Base-by-base conservation (phyloP, 2,329 filamentous ascomycete genomes). In the Diaporthe amygdali region DNA sequence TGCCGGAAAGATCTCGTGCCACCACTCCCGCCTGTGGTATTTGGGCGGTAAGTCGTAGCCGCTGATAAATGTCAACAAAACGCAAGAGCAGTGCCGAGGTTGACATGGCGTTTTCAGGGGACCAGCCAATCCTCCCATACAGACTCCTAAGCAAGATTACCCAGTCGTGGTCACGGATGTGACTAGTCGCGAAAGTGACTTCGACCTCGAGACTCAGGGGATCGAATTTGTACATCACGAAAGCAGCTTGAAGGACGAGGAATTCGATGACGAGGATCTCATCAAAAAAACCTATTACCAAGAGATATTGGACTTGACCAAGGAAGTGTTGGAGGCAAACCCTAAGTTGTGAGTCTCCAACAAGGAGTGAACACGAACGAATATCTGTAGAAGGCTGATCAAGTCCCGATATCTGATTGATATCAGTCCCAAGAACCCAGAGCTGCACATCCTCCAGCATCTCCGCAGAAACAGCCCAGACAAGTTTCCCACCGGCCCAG, bases 121-220 rank as follows among this genome's bases (percentile, higher is more conserved):
- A 27, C 55, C 55, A 46, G 39, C 55, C 9, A 61, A 61, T 10
- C 55, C 55, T 46, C 55, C 55, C 5, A 32, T 61, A 30, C 37
- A 61, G 54, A 69, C 66, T 5, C 66, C 66, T 1, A 69, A 69
- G 32, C 22, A 59, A 6, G 66, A 59, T 41, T 51, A 30, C 37
- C 41, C 66, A 3, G 52, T 68, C 14, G 15, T 37, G 32, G 56
- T 69, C 17, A 61, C 55, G 9, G 55, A 69, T 12, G 54, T 69
- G 5, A 69, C 54, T 14, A 54, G 67, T 10, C 22, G 44, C 15
- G 54, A 69, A 32, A 44, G 25, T 20, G 49, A 69, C 14, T 69
- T 44, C 46, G 52, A 63, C 5, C 67, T 69, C 5, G 44, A 69
- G n/a, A 39, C 44, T 5, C 39, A 63, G 2, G 44, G 54, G 2